Conservation (phyloP, 805 yeast species). For the Candida ovalis region DNA sequence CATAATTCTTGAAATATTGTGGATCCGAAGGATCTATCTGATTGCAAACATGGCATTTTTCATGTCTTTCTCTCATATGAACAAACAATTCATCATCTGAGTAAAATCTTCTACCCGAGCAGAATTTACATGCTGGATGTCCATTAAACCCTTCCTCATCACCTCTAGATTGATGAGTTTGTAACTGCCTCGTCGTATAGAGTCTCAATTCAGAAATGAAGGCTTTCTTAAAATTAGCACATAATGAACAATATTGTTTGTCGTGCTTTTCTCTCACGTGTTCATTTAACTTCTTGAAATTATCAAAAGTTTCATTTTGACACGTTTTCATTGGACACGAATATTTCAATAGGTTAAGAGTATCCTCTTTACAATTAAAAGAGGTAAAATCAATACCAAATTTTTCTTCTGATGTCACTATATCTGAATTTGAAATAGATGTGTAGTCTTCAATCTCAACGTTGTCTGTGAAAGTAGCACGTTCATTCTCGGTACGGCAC, state of each 20-base stretch:
- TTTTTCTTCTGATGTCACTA: conserved; percentile 34
- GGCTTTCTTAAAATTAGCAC: conserved; percentile 72
- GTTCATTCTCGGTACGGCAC: conserved; percentile 70
- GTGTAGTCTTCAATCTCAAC: conserved; percentile 33
- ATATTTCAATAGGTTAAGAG: conserved; percentile 49
- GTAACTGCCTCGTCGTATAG: conserved; percentile 58
- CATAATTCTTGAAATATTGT: conserved; percentile 75
- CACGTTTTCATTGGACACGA: conserved; percentile 47
- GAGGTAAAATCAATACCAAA: conserved; percentile 61
- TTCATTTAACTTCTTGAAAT: conserved; percentile 54
- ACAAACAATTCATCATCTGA: conserved; percentile 80
- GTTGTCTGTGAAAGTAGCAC: conserved; percentile 55
- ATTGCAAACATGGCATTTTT: conserved; percentile 88
- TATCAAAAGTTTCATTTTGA: conserved; percentile 31
- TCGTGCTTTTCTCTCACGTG: conserved; percentile 68
- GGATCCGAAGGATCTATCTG: conserved; percentile 57
- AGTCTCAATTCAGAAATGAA: conserved; percentile 69
- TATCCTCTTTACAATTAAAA: conserved; percentile 40
- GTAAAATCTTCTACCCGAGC: conserved; percentile 71
- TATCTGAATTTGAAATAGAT: conserved; percentile 25
- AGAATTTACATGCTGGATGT: conserved; percentile 85
- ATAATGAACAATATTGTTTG: conserved; percentile 65
- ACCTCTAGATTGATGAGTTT: conserved; percentile 68
- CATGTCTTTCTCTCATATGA: conserved; percentile 83
- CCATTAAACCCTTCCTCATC: conserved; percentile 79